These are phyloP conservation scores for Dalbergia cultrata DNA, from an alignment of 306 rosid genomes.

Conservation along the genomic window DNA sequence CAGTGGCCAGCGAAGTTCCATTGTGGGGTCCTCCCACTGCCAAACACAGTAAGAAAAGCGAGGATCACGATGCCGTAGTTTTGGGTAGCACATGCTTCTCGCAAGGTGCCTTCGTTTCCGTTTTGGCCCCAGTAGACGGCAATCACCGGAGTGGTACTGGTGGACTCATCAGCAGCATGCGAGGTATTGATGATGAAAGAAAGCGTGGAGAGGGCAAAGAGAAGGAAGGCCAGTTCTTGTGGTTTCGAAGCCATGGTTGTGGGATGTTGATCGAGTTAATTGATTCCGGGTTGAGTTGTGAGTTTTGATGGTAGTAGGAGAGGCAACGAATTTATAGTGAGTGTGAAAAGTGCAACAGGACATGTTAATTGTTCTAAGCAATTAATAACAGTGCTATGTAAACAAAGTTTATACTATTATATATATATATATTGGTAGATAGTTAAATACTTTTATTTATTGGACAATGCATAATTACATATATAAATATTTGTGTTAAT, in stretches of 20 bases:
- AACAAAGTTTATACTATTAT: too few species aligned
- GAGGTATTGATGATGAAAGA: constrained; percentile 20
- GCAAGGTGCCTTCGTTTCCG: constrained; percentile 28
- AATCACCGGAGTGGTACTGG: constrained; percentile 28
- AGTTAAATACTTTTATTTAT: too few species aligned
- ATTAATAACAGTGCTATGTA: too few species aligned
- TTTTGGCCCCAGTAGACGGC: constrained; percentile 66
- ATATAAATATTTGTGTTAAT: too few species aligned
- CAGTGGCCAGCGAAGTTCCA: constrained; percentile 30
- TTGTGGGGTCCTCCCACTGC: background rate
- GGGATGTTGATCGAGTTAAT: background rate
- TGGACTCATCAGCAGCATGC: too few species aligned
- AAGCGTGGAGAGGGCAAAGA: constrained; percentile 22
- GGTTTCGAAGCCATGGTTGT: background rate
- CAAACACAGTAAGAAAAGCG: background rate
- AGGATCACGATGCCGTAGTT: background rate
- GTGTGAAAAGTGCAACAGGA: too few species aligned
- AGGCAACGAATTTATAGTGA: too few species aligned
- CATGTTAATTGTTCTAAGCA: too few species aligned
- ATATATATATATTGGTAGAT: too few species aligned
- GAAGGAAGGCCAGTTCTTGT: background rate
- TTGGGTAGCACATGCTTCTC: background rate
- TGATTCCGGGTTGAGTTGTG: background rate
- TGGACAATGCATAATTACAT: too few species aligned
- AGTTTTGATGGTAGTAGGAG: background rate